A percentile compares a stretch with the other conserved stretches of the same genome.
phyloP scores from a whole-genome alignment of 345 rosid genomes.

The Angophora floribunda region DNA sequence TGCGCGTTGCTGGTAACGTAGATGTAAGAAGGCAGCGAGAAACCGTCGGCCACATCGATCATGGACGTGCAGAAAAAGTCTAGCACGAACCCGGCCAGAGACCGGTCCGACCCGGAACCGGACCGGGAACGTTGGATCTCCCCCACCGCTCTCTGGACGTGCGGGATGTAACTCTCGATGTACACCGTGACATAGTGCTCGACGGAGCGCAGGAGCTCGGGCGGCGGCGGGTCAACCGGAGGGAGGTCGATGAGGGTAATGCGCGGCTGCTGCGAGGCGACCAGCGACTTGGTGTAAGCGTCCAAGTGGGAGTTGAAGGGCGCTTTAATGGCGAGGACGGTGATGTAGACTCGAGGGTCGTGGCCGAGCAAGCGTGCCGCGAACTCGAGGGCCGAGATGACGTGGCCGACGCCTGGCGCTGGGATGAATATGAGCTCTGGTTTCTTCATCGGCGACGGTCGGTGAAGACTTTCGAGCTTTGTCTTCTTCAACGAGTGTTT shows the following conservation, averaged over 20 bases:
- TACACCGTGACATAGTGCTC: not conserved
- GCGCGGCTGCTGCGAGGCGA: conserved; percentile 9
- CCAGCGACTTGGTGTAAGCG: not conserved
- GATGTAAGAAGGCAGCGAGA: conserved; percentile 42
- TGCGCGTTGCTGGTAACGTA: conserved; percentile 22
- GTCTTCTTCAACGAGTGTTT: not conserved
- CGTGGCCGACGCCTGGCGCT: conserved; percentile 27
- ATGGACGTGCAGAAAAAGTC: conserved; percentile 36
- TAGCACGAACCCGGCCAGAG: conserved; percentile 24
- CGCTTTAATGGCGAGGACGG: conserved; percentile 10
- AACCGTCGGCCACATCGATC: conserved; percentile 25
- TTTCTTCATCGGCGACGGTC: conserved; percentile 2
- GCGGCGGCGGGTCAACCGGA: conserved; percentile 7
- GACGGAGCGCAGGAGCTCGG: conserved; percentile 1
- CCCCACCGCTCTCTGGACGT: not conserved
- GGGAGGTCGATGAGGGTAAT: conserved; percentile 24
- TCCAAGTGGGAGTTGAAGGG: not conserved
- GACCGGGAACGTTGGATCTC: not conserved
- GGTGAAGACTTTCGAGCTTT: not conserved
- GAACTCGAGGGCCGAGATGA: conserved; percentile 32
- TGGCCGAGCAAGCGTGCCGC: conserved; percentile 24
- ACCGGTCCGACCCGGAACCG: conserved; percentile 9
- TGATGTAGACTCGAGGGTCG: conserved; percentile 18
- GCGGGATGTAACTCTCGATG: conserved; percentile 3
- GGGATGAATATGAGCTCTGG: conserved; percentile 26